phyloP scores from a whole-genome alignment of 139 green algal species.

The Edaphochlamys debaryana region DNA sequence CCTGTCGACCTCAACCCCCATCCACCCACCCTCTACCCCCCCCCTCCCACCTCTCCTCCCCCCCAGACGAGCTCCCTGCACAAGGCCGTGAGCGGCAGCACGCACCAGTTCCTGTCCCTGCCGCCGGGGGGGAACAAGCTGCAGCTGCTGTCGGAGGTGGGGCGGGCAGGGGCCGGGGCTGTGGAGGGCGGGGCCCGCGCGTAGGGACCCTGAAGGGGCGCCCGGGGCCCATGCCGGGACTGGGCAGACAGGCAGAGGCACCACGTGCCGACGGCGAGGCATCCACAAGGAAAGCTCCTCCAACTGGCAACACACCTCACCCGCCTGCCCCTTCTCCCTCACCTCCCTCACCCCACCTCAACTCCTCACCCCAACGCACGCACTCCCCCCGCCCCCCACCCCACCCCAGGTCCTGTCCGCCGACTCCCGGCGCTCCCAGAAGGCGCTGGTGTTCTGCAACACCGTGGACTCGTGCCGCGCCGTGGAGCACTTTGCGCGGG shows the following conservation, averaged over 20 bases:
- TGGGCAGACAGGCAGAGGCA: no score
- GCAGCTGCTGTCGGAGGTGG: slow-evolving; percentile 77
- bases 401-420: slow-evolving; percentile 67
- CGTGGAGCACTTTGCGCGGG: slow-evolving; percentile 85
- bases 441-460: slow-evolving; percentile 96
- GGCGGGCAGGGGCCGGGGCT: background rate
- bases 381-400: no score
- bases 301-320: no score
- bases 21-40: no score
- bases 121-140: slow-evolving; percentile 83
- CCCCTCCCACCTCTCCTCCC: background rate
- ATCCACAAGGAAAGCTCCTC: no score
- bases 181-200: background rate
- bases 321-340: no score
- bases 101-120: slow-evolving; percentile 87
- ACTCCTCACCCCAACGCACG: no score
- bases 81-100: slow-evolving; percentile 71
- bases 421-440: slow-evolving; percentile 39
- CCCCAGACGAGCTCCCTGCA: slow-evolving; percentile 84
- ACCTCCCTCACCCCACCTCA: no score
- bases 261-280: no score
- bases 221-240: no score
- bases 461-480: slow-evolving; percentile 89
- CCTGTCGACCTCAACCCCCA: no score
- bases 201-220: background rate